phyloP scores from a whole-genome alignment of 192 early-diverging fungal genomes.

The Linnemannia zychae region DNA sequence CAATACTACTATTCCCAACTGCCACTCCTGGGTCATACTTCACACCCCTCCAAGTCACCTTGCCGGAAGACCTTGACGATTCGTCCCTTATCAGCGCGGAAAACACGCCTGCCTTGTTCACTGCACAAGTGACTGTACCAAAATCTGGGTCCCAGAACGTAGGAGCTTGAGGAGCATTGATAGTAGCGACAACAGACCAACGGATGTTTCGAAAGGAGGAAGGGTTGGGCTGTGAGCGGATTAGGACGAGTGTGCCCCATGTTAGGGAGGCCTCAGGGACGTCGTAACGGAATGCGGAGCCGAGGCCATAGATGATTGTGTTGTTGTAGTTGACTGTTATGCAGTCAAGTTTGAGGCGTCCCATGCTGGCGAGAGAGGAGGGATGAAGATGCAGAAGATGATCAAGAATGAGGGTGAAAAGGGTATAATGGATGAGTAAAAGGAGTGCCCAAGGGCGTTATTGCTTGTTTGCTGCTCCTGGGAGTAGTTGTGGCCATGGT shows the following conservation, averaged over 20 bases:
- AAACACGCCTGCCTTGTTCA: background rate
- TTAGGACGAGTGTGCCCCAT: background rate
- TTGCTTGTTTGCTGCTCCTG: too few species aligned
- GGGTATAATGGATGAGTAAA: background rate
- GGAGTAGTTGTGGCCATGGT: too few species aligned
- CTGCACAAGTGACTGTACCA: background rate
- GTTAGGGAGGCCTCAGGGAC: background rate
- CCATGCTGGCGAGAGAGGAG: background rate
- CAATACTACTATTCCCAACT: too few species aligned
- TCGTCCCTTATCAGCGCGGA: background rate
- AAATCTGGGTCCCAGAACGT: background rate
- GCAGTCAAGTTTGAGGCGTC: background rate
- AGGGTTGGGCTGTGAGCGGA: background rate
- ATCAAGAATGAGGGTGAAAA: background rate
- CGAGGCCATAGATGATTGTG: background rate
- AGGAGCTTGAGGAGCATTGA: background rate
- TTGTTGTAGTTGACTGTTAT: background rate
- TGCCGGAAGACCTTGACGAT: background rate
- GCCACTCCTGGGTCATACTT: background rate
- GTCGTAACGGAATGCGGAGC: background rate
- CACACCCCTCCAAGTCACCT: background rate
- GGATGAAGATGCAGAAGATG: background rate
- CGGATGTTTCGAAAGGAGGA: background rate
- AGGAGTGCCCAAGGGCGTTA: too few species aligned
- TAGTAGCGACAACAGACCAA: background rate